Evolutionary conservation across 2,329 filamentous ascomycete species (phyloP).

Genomic region (Blastomyces silverae): DNA sequence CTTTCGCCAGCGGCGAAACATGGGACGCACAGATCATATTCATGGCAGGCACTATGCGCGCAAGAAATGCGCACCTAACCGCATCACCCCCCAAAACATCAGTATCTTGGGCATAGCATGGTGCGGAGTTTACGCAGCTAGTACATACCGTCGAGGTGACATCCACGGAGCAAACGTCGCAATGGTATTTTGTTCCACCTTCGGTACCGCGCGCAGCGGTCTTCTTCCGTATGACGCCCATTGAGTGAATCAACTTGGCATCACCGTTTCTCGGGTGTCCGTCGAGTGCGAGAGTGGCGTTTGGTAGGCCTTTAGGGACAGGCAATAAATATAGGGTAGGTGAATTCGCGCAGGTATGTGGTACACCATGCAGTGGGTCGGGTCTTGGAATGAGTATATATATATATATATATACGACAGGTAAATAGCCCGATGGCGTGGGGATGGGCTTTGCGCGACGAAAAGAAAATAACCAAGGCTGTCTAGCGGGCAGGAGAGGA

Average conservation of each 20-base stretch:
- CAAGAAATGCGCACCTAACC: conserved; percentile 86
- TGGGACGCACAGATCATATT: conserved; percentile 94
- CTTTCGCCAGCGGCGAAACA: conserved; percentile 81
- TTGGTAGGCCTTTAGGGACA: not conserved
- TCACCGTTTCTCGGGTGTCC: not conserved
- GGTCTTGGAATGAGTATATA: not conserved
- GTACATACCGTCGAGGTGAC: conserved; percentile 85
- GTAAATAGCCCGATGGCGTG: not conserved
- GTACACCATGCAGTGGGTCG: not conserved
- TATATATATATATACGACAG: too few species aligned
- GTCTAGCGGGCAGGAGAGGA: not conserved
- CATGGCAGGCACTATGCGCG: conserved; percentile 72
- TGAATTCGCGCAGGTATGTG: not conserved
- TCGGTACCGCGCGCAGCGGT: conserved; percentile 77
- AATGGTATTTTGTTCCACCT: conserved; percentile 90
- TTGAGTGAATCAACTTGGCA: conserved; percentile 34
- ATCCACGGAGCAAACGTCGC: conserved; percentile 92
- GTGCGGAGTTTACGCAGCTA: conserved; percentile 1
- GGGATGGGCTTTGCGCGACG: not conserved
- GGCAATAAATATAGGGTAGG: not conserved
- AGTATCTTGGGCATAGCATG: conserved; percentile 10
- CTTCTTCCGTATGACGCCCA: conserved; percentile 97
- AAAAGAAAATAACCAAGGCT: not conserved
- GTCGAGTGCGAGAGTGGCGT: not conserved
- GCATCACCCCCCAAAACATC: not conserved